Evolutionary conservation across 192 early-diverging fungal species (phyloP), one percentile per base, ranked within the genome.

Genomic region (Bifiguratus adelaidae): DNA sequence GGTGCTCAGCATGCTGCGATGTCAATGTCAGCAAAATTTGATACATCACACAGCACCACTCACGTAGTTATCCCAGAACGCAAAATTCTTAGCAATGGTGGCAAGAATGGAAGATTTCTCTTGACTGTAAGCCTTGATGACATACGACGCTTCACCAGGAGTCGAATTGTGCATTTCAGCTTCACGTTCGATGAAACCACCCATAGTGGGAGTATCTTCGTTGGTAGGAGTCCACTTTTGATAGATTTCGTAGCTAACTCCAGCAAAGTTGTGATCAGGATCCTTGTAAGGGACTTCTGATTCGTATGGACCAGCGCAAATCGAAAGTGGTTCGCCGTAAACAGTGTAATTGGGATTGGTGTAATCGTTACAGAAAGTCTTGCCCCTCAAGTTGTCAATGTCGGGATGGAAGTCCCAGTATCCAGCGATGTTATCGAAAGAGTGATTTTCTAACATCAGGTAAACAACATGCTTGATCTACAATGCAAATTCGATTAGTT

Each of bases 81-180:
- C 36, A 20, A 19, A 38, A 38, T 38, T 38, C 21, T 38, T n/a
- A 38, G 15, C 36, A 38, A 38, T 38, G 21, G 36, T 38, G 15
- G 36, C 36, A 38, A 38, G 36, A 20, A 38, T 38, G 36, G 15
- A 19, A 13, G 36, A 19, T n/a, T 38, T n/a, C 13, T 38, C 21
- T 38, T 38, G 36, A 38, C 36, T 38, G 36, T 19, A 38, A 20
- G 36, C 36, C 36, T 38, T 38, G 36, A 38, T 38, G 36, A 38
- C 36, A 20, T 19, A 38, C 15, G 36, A n/a, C 15, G 36, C 15
- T n/a, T 38, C 36, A 19, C 36, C 36, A 38, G 36, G 36, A 38
- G 36, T 38, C 15, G 15, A 19, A 20, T 38, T 38, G 36, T 38
- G 21, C 21, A n/a, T 38, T 19, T n/a, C 21, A 38, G 36, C 15